Conservation (phyloP, 169 alveolate species). For the Cryptosporidium bovis region DNA sequence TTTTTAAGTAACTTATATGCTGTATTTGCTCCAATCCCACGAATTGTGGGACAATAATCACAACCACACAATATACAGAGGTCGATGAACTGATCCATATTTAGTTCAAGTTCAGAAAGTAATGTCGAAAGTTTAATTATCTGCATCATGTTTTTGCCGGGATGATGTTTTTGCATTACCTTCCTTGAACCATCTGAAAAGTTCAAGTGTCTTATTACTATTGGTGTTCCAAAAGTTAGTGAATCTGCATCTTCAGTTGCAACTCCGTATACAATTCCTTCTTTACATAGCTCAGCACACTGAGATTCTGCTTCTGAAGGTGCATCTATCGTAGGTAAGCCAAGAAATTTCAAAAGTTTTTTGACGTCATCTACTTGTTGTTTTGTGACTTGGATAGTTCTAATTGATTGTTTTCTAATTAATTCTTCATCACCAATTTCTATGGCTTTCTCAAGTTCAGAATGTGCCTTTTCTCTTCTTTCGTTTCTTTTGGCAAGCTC, state of each 20-base stretch:
- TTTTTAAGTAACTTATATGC: constrained; percentile 93
- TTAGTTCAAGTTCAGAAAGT: constrained; percentile 84
- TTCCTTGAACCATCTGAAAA: constrained; percentile 69
- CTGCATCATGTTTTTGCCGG: constrained; percentile 78
- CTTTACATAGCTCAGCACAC: constrained; percentile 93
- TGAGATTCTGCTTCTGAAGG: constrained; percentile 98
- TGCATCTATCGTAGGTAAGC: constrained; percentile 94
- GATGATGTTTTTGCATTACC: constrained; percentile 61
- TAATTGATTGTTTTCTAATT: constrained; percentile 90
- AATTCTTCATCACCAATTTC: constrained; percentile 93
- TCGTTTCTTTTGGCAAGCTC: constrained; percentile 88
- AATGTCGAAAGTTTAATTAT: constrained; percentile 82
- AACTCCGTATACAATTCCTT: constrained; percentile 92
- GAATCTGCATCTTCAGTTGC: constrained; percentile 98
- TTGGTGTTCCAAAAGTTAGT: constrained; percentile 92
- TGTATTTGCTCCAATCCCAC: constrained; percentile 95
- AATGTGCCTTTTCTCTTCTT: constrained; percentile 90
- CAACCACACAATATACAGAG: constrained; percentile 98
- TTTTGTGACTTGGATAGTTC: constrained; percentile 92
- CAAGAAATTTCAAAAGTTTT: constrained; percentile 90
- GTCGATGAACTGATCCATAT: constrained; percentile 94
- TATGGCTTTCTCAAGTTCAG: constrained; percentile 84
- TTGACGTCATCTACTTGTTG: constrained; percentile 94
- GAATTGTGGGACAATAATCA: constrained; percentile 94
- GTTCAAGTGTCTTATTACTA: constrained; percentile 73